phyloP scores from a whole-genome alignment of 2,329 filamentous ascomycete genomes.

The Phialophora chinensis region DNA sequence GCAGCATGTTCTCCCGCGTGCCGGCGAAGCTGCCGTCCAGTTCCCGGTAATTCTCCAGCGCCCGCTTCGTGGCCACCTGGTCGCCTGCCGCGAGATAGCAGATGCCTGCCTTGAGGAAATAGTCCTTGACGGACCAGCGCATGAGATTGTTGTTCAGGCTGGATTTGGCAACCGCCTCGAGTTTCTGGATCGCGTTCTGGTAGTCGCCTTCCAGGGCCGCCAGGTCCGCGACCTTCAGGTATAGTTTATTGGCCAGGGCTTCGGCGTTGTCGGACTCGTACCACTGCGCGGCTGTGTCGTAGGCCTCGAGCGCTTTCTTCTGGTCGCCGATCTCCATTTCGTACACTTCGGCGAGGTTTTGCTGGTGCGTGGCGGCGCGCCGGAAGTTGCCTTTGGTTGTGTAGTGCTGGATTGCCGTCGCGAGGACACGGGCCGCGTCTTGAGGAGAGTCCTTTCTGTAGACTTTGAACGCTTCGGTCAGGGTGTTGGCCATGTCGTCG shows the following conservation, averaged over 20 bases:
- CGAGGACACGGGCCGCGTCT: constrained; percentile 79
- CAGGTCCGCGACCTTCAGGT: constrained; percentile 88
- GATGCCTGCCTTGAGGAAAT: constrained; percentile 91
- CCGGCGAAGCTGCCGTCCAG: constrained; percentile 76
- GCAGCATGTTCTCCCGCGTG: constrained; percentile 80
- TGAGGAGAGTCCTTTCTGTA: constrained; percentile 85
- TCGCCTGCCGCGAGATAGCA: constrained; percentile 82
- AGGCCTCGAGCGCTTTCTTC: constrained; percentile 79
- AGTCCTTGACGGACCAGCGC: constrained; percentile 94
- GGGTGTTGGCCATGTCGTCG: constrained; percentile 87
- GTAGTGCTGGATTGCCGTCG: constrained; percentile 82
- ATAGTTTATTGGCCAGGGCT: constrained; percentile 91
- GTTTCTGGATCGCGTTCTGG: constrained; percentile 78
- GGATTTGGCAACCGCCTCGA: constrained; percentile 79
- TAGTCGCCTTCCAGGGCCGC: constrained; percentile 83
- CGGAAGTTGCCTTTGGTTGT: constrained; percentile 89
- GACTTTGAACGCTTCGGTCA: constrained; percentile 91
- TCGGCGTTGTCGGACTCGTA: constrained; percentile 85
- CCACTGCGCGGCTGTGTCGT: constrained; percentile 85
- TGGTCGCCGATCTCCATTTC: constrained; percentile 80
- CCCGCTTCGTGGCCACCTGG: constrained; percentile 76
- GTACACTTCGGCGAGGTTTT: constrained; percentile 83
- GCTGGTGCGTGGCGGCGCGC: constrained; percentile 86
- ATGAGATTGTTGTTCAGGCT: constrained; percentile 89
- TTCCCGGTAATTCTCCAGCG: constrained; percentile 81